Base-by-base conservation (phyloP, 768 basidiomycete species). In the Erythrobasidium yunnanense region DNA sequence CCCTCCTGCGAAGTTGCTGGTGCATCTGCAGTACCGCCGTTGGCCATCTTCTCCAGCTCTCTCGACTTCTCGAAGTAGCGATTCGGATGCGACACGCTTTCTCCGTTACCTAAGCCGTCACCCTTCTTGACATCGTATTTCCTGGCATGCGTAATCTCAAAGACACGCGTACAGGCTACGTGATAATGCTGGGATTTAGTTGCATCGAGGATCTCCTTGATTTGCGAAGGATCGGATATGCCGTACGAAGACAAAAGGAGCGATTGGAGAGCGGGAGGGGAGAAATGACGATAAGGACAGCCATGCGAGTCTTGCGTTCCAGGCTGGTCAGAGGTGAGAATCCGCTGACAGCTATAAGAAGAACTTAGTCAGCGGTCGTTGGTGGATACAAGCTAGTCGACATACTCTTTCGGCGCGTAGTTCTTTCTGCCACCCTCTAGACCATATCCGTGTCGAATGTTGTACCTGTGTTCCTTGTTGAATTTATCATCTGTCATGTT, bases 381-480 rank as follows among this genome's bases (percentile, higher is more conserved):
- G n/a, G n/a, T n/a, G n/a, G n/a, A n/a, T n/a, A n/a, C n/a, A n/a
- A n/a, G n/a, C n/a, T n/a, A 15, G 11, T 4, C 6, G 23, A 71
- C 79, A 49, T 66, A 88, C 93, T 83, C 92, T 78, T 86, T 89
- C 0, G 95, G 90, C 1, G 88, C 82, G 75, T 99, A 99, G 73
- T 96, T 96, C 42, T 86, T 87, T 47, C 93, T 83, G 76, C 87
- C 89, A 8, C 95, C 95, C 75, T 97, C 95, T 55, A 95, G 78
- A 35, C 95, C 95, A 72, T 85, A 99, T 3, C 84, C 85, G 75
- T 99, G 95, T 49, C 93, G 85, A 71, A 99, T 91, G 70, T 97
- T 99, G 76, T 99, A 99, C 72, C 84, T 86, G 81, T 96, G 86
- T 74, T 95, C 88, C 75, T 97, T 99, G 79, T 92, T 93, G 78